Evolutionary conservation across 1,284 basidiomycete genomes (phyloP), one percentile per base, ranked within the genome.

Genomic region (Boletellus dicymbophilus): DNA sequence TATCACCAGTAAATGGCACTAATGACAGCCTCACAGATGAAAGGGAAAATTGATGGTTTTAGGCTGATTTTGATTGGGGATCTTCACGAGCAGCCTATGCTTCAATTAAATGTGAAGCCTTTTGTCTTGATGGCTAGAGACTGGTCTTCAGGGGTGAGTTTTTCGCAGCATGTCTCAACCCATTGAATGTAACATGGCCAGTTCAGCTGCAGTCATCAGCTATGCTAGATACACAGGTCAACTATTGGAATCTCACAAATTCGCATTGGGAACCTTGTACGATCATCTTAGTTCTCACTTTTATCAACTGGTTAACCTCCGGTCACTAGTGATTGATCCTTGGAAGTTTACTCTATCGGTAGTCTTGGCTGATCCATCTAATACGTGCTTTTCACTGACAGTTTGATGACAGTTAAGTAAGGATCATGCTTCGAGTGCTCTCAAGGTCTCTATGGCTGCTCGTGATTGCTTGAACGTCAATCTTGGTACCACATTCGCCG

Each of bases 211-310:
- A 88, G 65, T 87, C 92, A 10, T 86, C 84, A 5, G 91, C 88
- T 0, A 87, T 89, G 0, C 75, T 97, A 57, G 85, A 85, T 18
- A 85, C 85, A 3, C 85, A 88, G 48, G 89, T 98, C 66, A 94
- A 89, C 58, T 99, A 97, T 67, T 99, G 94, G 91, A 99, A 99
- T 71, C 73, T 99, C 48, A 88, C 90, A 25, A 96, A 98, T 65
- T 99, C 97, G 41, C 95, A 99, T 65, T 99, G 97, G 93, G 97
- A 99, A 71, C 97, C 98, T n/a, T 73, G 86, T 88, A 62, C 55
- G 83, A 30, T 45, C 71, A 11, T 18, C 23, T 34, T 49, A 30
- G 13, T 40, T 28, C 40, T 31, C 31, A 18, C 16, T 13, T 20
- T 37, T 33, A 46, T 40, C 37, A 39, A 27, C 10, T 9, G 21